Conservation (phyloP, 371 early-diverging fungal species). For the Rhizopus stolonifer region DNA sequence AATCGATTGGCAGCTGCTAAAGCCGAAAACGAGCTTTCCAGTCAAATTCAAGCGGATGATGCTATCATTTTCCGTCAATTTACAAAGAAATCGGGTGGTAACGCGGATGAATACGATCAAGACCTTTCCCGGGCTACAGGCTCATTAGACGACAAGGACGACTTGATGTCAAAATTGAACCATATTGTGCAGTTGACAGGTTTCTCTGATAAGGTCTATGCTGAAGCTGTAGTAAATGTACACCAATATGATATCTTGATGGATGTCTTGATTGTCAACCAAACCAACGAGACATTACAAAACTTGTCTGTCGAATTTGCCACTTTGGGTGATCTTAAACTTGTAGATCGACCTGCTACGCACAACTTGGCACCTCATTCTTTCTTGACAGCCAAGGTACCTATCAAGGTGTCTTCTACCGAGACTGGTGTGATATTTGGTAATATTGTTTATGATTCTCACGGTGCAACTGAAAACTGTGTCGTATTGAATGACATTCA, state of each 20-base stretch:
- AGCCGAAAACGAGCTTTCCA: conserved; percentile 63
- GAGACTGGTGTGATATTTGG: conserved; percentile 98
- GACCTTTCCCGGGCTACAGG: conserved; percentile 91
- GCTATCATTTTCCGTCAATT: conserved; percentile 87
- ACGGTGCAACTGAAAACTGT: conserved; percentile 79
- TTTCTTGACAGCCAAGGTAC: conserved; percentile 92
- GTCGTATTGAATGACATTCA: conserved; percentile 95
- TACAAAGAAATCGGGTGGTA: conserved; percentile 68
- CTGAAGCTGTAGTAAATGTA: conserved; percentile 96
- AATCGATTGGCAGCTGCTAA: conserved; percentile 55
- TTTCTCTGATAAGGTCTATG: conserved; percentile 98
- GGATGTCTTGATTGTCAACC: conserved; percentile 97
- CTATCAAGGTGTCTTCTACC: conserved; percentile 96
- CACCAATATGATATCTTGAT: conserved; percentile 96
- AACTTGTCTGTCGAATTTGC: conserved; percentile 97
- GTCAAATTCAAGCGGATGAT: conserved; percentile 85
- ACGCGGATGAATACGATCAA: conserved; percentile 82
- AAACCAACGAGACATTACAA: conserved; percentile 94
- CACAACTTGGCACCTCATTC: conserved; percentile 91
- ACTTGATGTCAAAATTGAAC: conserved; percentile 81
- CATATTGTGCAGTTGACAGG: conserved; percentile 96
- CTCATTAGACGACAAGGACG: conserved; percentile 64
- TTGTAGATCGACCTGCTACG: conserved; percentile 92
- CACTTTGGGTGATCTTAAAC: conserved; percentile 94
- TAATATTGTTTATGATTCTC: conserved; percentile 94